Evolutionary conservation across 1,139 yeast species (phyloP).

Genomic region (Geotrichum cucujoidarum): DNA sequence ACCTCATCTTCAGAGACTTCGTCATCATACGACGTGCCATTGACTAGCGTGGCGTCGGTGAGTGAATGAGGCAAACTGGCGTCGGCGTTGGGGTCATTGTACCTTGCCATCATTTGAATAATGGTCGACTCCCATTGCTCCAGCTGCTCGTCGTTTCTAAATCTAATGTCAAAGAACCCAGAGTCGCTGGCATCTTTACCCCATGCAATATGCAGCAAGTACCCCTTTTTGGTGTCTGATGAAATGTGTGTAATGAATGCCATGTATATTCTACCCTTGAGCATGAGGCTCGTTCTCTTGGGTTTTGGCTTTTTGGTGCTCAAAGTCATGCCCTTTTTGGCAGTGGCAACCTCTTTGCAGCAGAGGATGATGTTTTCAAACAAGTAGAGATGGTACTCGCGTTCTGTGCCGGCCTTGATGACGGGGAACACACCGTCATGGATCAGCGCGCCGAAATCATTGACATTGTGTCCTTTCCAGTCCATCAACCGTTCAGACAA

Average conservation of each 20-base stretch:
- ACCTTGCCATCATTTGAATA: conserved; percentile 29
- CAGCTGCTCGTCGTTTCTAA: conserved; percentile 36
- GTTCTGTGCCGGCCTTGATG: conserved; percentile 65
- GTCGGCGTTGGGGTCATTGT: conserved; percentile 21
- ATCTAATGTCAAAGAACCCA: conserved; percentile 36
- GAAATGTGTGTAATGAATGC: conserved; percentile 37
- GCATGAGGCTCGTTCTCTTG: conserved; percentile 30
- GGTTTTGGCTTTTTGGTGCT: conserved; percentile 29
- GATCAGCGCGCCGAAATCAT: conserved; percentile 78
- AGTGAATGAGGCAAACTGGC: conserved; percentile 4
- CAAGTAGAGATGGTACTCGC: conserved; percentile 82
- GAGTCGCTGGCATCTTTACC: conserved; percentile 36
- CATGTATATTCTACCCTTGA: conserved; percentile 42
- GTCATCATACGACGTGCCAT: conserved; percentile 25
- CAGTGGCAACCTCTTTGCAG: conserved; percentile 47
- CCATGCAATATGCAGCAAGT: conserved; percentile 36
- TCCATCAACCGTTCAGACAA: conserved; percentile 70
- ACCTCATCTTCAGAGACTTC: conserved; percentile 24
- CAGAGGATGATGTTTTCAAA: conserved; percentile 84
- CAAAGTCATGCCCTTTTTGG: conserved; percentile 31
- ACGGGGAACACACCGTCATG: conserved; percentile 76
- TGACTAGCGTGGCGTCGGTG: conserved; percentile 18
- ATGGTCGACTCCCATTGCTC: conserved; percentile 36
- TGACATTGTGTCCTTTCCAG: conserved; percentile 89
- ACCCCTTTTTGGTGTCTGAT: conserved; percentile 28